Evolutionary conservation across 1,284 basidiomycete genomes (phyloP), one percentile per base, ranked within the genome.

Genomic region (Psilocybe mexicana): DNA sequence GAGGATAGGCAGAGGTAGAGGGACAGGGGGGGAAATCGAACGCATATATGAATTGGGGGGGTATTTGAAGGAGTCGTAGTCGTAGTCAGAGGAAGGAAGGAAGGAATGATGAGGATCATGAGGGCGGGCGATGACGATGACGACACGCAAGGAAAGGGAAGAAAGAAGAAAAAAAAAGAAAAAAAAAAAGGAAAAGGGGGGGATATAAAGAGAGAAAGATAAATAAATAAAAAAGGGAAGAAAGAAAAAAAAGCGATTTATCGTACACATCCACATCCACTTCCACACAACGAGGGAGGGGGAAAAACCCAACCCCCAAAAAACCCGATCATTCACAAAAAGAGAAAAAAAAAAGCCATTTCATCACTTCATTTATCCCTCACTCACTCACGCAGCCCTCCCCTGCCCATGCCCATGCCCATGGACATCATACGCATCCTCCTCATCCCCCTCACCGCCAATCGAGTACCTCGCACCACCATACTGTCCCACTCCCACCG

Each of bases 401-500:
- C 42, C 52, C 3, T 35, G 12, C 14, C 18, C 53, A n/a, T 24
- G 18, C 18, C 18, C 18, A 18, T 18, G 18, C 18, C 18, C 54
- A 55, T 30, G 26, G 26, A 30, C 49, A 43, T 36, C 3, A 35
- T 10, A 24, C 30, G 38, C 45, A 7, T 8, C 3, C 18, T 12
- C 48, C 24, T 60, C 64, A 52, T 70, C 69, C n/a, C 69, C 70
- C 45, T 71, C 70, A 5, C 70, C 71, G 11, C 67, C 71, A 64
- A 71, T 70, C n/a, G 67, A 61, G 63, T 72, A 71, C 59, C 58
- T 54, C 36, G 66, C 65, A 2, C 68, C 68, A 8, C 67, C 69
- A 57, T 67, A 70, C 18, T 54, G 49, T 6, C 67, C 69, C 0
- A 70, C 66, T 6, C 63, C 69, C 40, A 68, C 61, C 3, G 58